Percentiles rank a stretch among this genome's conserved stretches.
Conservation (phyloP, 2,329 filamentous ascomycete genomes). For the Trichoderma gracile region DNA sequence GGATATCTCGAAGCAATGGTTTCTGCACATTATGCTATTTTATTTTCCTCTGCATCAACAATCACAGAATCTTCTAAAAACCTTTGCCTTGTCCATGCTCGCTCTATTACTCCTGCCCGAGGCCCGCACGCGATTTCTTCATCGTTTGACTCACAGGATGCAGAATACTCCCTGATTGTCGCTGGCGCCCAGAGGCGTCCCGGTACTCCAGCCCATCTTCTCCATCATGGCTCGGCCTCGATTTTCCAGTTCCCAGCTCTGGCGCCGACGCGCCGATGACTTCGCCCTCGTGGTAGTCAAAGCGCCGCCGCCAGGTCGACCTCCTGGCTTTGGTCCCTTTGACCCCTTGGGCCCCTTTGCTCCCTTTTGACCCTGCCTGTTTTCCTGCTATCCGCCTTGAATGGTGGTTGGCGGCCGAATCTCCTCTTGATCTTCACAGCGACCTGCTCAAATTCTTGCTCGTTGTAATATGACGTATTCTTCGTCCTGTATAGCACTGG, state of each 20-base stretch:
- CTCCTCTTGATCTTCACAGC: slow-evolving; percentile 53
- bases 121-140: slow-evolving; percentile 79
- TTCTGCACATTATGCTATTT: slow-evolving; percentile 56
- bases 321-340: slow-evolving; percentile 30
- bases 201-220: slow-evolving; percentile 95
- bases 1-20: slow-evolving; percentile 64
- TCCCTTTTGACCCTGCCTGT: too few relatives aligned
- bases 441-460: slow-evolving; percentile 54
- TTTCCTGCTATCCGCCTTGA: too few relatives aligned
- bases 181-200: slow-evolving; percentile 76
- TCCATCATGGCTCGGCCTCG: slow-evolving; percentile 84
- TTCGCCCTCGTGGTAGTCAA: slow-evolving; percentile 76
- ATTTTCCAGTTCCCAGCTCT: slow-evolving; percentile 79
- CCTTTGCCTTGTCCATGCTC: slow-evolving; percentile 36
- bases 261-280: slow-evolving; percentile 82
- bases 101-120: slow-evolving; percentile 46
- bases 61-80: slow-evolving; percentile 18
- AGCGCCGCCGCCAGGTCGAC: slow-evolving; percentile 30
- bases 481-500: slow-evolving; percentile 75
- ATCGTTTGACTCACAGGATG: slow-evolving; percentile 84
- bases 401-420: slow-evolving; percentile 35
- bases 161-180: slow-evolving; percentile 88
- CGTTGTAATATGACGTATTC: slow-evolving; percentile 64
- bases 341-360: too few relatives aligned
- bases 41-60: slow-evolving; percentile 17